A percentile compares a stretch with the other conserved stretches of the same genome.
phyloP scores from a whole-genome alignment of 805 yeast genomes.

The Myxozyma neglecta region DNA sequence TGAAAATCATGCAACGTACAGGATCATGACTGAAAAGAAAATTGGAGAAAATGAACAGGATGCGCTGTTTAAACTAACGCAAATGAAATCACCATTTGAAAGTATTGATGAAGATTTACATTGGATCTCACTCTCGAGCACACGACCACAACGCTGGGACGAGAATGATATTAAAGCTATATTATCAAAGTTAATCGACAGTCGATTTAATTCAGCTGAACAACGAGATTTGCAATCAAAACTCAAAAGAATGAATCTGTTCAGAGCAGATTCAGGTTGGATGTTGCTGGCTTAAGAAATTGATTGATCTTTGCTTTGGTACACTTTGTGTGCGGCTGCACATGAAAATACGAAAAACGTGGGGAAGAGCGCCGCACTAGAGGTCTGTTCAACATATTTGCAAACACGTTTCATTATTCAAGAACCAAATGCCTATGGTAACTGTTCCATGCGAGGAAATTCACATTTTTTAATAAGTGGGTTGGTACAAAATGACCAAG shows the following conservation, averaged over 20 bases:
- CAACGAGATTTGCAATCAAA: background rate
- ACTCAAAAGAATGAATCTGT: conserved; percentile 3
- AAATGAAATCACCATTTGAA: background rate
- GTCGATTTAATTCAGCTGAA: background rate
- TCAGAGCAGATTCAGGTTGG: conserved; percentile 9
- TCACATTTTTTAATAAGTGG: no score
- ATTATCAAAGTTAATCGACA: background rate
- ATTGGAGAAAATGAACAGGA: no score
- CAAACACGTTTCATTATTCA: no score
- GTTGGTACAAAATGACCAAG: no score
- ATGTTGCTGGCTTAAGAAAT: conserved; percentile 10
- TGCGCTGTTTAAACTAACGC: background rate
- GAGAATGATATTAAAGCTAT: background rate
- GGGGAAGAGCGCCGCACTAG: no score
- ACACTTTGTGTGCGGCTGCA: no score
- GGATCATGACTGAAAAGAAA: background rate
- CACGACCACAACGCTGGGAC: background rate
- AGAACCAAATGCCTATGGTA: no score
- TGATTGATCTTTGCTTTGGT: background rate
- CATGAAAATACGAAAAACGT: no score
- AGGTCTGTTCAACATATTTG: no score
- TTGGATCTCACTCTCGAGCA: background rate
- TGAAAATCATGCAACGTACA: conserved; percentile 9
- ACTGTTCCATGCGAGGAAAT: no score
- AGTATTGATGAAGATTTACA: background rate